A percentile compares a stretch with the other conserved stretches of the same genome.
Conservation (phyloP, 176 grass and related monocot genomes). For the Stipa capillata region DNA sequence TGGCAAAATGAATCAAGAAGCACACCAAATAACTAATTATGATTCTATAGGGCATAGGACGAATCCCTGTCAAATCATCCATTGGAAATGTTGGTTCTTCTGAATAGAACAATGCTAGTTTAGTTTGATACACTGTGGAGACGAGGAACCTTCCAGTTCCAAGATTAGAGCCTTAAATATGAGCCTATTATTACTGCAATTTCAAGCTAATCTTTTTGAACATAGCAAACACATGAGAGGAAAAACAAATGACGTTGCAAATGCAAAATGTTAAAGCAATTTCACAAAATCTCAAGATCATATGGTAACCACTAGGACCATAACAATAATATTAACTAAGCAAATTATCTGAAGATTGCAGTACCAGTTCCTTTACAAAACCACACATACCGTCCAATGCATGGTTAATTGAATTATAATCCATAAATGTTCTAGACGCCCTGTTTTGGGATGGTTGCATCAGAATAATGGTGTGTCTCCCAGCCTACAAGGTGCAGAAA, state of each 20-base stretch:
- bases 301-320: background rate
- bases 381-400: conserved; percentile 79
- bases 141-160: background rate
- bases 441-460: conserved; percentile 90
- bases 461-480: conserved; percentile 94
- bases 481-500: conserved; percentile 49
- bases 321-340: background rate
- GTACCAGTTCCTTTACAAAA: background rate
- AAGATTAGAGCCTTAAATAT: background rate
- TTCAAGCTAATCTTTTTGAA: background rate
- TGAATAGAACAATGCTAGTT: background rate
- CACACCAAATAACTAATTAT: background rate
- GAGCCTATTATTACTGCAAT: background rate
- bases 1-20: conserved; percentile 20
- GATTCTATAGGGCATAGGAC: background rate
- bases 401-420: conserved; percentile 90
- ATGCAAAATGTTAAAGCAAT: background rate
- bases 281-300: background rate
- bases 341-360: background rate
- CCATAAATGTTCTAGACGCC: conserved; percentile 82
- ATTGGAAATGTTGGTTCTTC: background rate
- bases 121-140: background rate
- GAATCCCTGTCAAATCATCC: no score
- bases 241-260: background rate
- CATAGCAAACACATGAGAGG: background rate